phyloP scores from a whole-genome alignment of 1,139 yeast species.

The Suhomyces yuchorum region DNA sequence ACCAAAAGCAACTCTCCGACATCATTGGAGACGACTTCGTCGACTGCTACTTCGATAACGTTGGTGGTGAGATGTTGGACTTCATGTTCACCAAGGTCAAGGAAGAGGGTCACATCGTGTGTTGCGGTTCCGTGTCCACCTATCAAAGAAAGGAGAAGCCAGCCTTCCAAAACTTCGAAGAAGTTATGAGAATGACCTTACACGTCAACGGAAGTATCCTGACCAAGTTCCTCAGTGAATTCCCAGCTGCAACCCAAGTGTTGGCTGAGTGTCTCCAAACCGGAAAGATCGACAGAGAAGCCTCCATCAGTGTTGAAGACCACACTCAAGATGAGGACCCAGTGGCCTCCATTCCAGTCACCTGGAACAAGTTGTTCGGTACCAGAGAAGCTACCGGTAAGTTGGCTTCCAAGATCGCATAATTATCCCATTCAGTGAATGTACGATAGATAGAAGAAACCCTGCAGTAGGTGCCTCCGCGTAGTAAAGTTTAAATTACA shows the following conservation, averaged over 20 bases:
- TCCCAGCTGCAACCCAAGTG: background rate
- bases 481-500: too few species aligned
- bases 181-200: background rate
- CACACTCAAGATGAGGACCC: background rate
- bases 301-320: background rate
- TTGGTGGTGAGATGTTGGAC: constrained; percentile 26
- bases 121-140: constrained; percentile 27
- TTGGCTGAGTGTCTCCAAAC: background rate
- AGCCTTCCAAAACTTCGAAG: background rate
- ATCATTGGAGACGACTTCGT: background rate
- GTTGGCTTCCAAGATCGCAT: background rate
- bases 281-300: background rate
- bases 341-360: background rate
- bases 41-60: constrained; percentile 35
- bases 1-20: background rate
- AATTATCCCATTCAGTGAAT: too few species aligned
- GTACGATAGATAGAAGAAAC: too few species aligned
- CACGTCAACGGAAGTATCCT: background rate
- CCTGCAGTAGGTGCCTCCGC: too few species aligned
- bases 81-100: constrained; percentile 20
- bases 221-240: background rate
- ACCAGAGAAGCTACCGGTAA: background rate
- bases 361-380: background rate
- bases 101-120: constrained; percentile 26
- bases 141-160: background rate